Percentiles rank a stretch among this genome's conserved stretches.
Conservation (phyloP, 2,329 filamentous ascomycete genomes). For the Fusarium acutatum region DNA sequence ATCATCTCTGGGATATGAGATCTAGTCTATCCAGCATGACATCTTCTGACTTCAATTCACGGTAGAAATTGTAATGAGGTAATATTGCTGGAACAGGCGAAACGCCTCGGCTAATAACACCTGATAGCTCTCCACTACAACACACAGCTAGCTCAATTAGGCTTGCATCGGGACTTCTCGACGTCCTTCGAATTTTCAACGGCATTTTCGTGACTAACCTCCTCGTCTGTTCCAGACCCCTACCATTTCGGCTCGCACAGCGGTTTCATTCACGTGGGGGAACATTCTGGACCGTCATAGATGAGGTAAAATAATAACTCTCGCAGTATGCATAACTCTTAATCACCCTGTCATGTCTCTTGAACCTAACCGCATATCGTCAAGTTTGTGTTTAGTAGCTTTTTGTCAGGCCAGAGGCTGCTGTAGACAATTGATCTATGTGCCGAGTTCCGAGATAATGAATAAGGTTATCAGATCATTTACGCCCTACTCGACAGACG, state of each 20-base stretch:
- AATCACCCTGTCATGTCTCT: neutral
- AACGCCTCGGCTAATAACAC: neutral
- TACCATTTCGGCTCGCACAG: neutral
- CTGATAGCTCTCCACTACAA: neutral
- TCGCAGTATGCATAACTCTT: neutral
- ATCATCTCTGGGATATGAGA: neutral
- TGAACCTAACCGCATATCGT: neutral
- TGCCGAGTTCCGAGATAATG: neutral
- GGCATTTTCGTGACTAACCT: neutral
- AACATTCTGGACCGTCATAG: neutral
- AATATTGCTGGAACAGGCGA: neutral
- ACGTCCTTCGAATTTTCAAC: neutral
- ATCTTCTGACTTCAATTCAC: neutral
- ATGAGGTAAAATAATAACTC: neutral
- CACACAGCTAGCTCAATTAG: neutral
- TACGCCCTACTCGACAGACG: neutral
- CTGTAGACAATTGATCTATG: neutral
- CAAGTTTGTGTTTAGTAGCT: neutral
- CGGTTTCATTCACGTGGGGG: neutral
- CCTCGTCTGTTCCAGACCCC: neutral
- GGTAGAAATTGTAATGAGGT: no score
- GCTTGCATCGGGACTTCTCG: neutral
- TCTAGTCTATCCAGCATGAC: fast-evolving
- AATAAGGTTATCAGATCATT: constrained; percentile 2
- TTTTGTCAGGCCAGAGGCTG: neutral